Conservation (phyloP, 495 filamentous ascomycete species). For the Penicillium daleae region DNA sequence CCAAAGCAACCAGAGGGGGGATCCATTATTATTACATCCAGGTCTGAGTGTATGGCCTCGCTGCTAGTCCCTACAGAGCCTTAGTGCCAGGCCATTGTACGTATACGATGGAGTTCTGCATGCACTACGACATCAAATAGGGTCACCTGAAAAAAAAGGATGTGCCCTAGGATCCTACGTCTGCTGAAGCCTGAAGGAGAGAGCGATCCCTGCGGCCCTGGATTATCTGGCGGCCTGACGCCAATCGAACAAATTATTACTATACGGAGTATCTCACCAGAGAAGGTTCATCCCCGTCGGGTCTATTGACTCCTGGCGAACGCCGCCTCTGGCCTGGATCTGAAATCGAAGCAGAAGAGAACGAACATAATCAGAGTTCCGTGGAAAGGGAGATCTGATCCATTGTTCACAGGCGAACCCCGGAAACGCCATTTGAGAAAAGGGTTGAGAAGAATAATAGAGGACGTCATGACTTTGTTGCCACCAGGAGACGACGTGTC, state of each 20-base stretch:
- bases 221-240: background rate
- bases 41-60: background rate
- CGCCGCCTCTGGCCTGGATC: slow-evolving; percentile 2
- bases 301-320: background rate
- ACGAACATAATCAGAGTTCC: background rate
- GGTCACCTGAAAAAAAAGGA: background rate
- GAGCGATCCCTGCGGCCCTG: slow-evolving; percentile 14
- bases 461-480: slow-evolving; percentile 40
- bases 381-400: slow-evolving; percentile 1
- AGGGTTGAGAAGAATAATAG: background rate
- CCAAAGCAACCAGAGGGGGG: background rate
- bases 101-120: slow-evolving; percentile 5
- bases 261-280: too few species aligned
- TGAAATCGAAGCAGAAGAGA: background rate
- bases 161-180: slow-evolving; percentile 3
- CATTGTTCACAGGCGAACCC: slow-evolving; percentile 1
- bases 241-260: background rate
- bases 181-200: slow-evolving; percentile 2
- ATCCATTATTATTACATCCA: background rate
- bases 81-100: background rate
- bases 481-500: slow-evolving; percentile 21
- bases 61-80: background rate
- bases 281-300: slow-evolving; percentile 7
- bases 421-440: slow-evolving; percentile 5
- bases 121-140: slow-evolving; percentile 5